Evolutionary conservation across 78 protist species (phyloP).

Genomic region (Dictyostelium discoideum): DNA sequence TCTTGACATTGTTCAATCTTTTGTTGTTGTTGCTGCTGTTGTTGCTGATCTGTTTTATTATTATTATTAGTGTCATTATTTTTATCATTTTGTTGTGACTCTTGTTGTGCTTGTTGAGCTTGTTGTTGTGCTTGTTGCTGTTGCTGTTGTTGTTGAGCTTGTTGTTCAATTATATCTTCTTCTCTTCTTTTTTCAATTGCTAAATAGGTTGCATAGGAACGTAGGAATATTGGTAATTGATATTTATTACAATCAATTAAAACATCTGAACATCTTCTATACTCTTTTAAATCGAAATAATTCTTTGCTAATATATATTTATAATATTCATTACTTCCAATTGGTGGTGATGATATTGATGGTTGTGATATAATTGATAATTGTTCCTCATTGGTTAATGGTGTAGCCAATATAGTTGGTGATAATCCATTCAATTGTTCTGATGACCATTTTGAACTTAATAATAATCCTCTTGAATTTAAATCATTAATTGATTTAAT

Average conservation of each 20-base stretch:
- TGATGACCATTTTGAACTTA: conserved; percentile 64
- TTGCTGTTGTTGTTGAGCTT: not conserved
- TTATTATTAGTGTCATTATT: not conserved
- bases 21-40: not conserved
- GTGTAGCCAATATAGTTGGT: not conserved
- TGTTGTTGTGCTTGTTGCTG: not conserved
- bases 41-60: not conserved
- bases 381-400: not conserved
- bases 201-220: conserved; percentile 56
- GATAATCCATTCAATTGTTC: conserved; percentile 63
- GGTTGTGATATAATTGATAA: not conserved
- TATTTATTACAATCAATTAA: not conserved
- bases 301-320: conserved; percentile 61
- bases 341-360: not conserved
- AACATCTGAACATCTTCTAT: conserved; percentile 46
- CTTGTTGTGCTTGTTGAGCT: not conserved
- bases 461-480: conserved; percentile 39
- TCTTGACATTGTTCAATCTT: not conserved
- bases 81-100: not conserved
- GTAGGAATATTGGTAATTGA: conserved; percentile 20
- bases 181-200: conserved; percentile 66
- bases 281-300: conserved; percentile 79
- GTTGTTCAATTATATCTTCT: conserved; percentile 28
- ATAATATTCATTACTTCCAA: conserved; percentile 33
- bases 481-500: conserved; percentile 52